Percentiles rank a stretch among this genome's conserved stretches.
phyloP scores from a whole-genome alignment of 2,329 filamentous ascomycete genomes.

The Neofusicoccum ribis region DNA sequence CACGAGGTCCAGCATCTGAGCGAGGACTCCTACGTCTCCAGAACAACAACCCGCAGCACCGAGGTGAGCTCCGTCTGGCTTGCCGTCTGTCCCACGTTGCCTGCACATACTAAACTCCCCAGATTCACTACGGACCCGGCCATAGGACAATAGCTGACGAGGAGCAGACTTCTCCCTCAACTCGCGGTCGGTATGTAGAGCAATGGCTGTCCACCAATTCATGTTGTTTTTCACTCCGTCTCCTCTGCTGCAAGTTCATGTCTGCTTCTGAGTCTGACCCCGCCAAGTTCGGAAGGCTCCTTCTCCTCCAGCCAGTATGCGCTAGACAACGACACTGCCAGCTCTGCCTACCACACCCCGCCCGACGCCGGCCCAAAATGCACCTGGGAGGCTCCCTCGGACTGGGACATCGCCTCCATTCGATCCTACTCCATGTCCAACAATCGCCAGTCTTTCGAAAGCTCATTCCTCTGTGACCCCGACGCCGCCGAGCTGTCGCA shows the following conservation, averaged over 20 bases:
- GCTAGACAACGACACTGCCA: not conserved
- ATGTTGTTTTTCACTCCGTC: not conserved
- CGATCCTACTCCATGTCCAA: slow-evolving; percentile 22
- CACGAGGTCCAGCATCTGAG: slow-evolving; percentile 29
- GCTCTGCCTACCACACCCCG: not conserved
- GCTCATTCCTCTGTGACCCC: slow-evolving; percentile 7
- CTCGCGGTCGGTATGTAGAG: slow-evolving; percentile 7
- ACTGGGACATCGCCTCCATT: slow-evolving; percentile 33
- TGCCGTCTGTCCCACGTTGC: not conserved
- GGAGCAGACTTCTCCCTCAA: slow-evolving; percentile 12
- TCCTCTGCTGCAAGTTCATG: not conserved
- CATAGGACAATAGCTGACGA: not conserved
- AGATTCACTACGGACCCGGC: not conserved
- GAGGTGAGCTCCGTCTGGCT: slow-evolving; percentile 23
- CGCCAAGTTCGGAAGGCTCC: slow-evolving; percentile 9
- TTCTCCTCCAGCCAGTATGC: not conserved
- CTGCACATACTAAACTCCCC: not conserved
- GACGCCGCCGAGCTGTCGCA: slow-evolving; percentile 31
- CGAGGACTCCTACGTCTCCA: slow-evolving; percentile 30
- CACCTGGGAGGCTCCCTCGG: slow-evolving; percentile 31
- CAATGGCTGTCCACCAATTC: not conserved
- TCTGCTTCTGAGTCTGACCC: not conserved
- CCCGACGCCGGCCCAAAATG: not conserved
- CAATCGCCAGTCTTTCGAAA: slow-evolving; percentile 1
- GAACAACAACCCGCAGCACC: slow-evolving; percentile 27